A percentile compares a stretch with the other conserved stretches of the same genome.
These are phyloP conservation scores for Neurospora crassa DNA, from an alignment of 2,329 filamentous ascomycete species.

Conservation along the genomic window DNA sequence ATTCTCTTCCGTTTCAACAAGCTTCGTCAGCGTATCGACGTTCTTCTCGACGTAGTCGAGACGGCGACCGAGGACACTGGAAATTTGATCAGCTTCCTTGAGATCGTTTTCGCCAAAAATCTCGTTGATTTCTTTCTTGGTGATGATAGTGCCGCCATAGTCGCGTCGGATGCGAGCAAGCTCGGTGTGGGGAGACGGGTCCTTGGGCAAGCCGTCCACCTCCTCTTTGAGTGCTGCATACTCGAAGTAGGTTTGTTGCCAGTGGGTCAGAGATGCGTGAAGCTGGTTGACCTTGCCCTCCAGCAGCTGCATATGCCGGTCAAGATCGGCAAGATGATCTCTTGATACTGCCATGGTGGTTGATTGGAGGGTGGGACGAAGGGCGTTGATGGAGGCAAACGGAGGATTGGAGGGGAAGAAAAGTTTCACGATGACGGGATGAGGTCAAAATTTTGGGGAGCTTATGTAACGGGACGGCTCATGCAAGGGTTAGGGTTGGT, in stretches of 20 bases:
- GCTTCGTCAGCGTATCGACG: conserved; percentile 62
- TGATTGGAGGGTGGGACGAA: background rate
- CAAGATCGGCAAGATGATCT: conserved; percentile 56
- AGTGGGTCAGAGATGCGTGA: conserved; percentile 68
- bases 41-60: conserved; percentile 88
- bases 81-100: conserved; percentile 52
- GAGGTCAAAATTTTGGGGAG: background rate
- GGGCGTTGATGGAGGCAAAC: background rate
- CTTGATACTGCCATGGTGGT: conserved; percentile 29
- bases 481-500: background rate
- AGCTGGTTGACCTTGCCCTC: conserved; percentile 69
- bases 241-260: conserved; percentile 84
- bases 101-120: conserved; percentile 34
- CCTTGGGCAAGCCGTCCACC: conserved; percentile 46
- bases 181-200: conserved; percentile 35
- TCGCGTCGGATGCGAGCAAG: conserved; percentile 46
- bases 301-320: conserved; percentile 64
- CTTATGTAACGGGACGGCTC: background rate
- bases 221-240: conserved; percentile 86
- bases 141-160: conserved; percentile 55
- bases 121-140: conserved; percentile 43
- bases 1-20: conserved; percentile 59
- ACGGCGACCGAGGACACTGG: conserved; percentile 60
- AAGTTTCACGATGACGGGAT: background rate
- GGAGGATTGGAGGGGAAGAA: background rate